phyloP scores from a whole-genome alignment of 2,329 filamentous ascomycete species.

The Sarocladiaceae sp. region DNA sequence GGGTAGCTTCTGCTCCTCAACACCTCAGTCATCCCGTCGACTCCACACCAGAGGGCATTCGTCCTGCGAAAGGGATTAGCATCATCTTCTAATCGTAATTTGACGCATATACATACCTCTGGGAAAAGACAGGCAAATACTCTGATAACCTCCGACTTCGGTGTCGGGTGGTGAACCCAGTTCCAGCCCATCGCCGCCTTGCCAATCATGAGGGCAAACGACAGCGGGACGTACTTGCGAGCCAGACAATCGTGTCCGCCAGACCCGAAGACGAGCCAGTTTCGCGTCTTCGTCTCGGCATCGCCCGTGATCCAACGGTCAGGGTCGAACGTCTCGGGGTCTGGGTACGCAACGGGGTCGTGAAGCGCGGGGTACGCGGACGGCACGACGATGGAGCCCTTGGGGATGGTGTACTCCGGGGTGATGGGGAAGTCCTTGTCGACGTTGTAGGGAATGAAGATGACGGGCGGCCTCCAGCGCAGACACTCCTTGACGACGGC shows the following conservation, averaged over 20 bases:
- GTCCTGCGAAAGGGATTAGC: neutral
- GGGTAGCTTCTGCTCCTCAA: no score
- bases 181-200: slow-evolving; percentile 44
- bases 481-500: slow-evolving; percentile 49
- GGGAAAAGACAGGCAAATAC: slow-evolving; percentile 45
- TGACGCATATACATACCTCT: slow-evolving; percentile 29
- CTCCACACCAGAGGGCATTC: neutral
- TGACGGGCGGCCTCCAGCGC: slow-evolving; percentile 45
- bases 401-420: slow-evolving; percentile 39
- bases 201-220: slow-evolving; percentile 46
- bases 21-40: neutral
- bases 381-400: slow-evolving; percentile 42
- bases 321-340: slow-evolving; percentile 41
- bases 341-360: slow-evolving; percentile 39
- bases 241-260: slow-evolving; percentile 46
- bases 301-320: slow-evolving; percentile 47
- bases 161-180: slow-evolving; percentile 43
- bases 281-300: slow-evolving; percentile 43
- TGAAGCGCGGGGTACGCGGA: slow-evolving; percentile 47
- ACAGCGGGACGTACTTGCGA: slow-evolving; percentile 40
- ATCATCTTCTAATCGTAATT: neutral
- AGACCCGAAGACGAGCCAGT: slow-evolving; percentile 48
- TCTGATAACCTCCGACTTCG: slow-evolving; percentile 40
- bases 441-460: slow-evolving; percentile 46
- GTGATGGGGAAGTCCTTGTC: slow-evolving; percentile 42